Evolutionary conservation across 108 stramenopile species (phyloP).

Genomic region (Stephanodiscus triporus): DNA sequence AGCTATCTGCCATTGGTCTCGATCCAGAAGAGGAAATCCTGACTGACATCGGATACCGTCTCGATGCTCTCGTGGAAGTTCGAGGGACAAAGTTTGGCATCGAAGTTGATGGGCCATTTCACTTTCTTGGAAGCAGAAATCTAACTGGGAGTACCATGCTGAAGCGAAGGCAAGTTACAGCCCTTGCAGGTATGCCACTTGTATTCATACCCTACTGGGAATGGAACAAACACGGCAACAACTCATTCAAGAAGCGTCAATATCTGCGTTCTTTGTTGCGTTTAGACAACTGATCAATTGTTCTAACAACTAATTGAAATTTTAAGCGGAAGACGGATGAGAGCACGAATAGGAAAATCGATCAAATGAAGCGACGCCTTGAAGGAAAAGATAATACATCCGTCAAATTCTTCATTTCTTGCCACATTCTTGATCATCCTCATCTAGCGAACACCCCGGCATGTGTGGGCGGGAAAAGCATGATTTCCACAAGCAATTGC

Average conservation of each 20-base stretch:
- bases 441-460: conserved; percentile 86
- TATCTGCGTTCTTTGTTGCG: conserved; percentile 10
- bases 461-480: conserved; percentile 80
- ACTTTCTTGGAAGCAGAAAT: conserved; percentile 1
- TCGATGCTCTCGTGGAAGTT: background rate
- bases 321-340: conserved; percentile 68
- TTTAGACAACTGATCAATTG: background rate
- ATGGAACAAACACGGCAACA: background rate
- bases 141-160: conserved; percentile 1
- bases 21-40: conserved; percentile 1
- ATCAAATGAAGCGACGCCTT: conserved; percentile 43
- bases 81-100: background rate
- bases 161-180: background rate
- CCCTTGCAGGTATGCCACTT: background rate
- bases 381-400: conserved; percentile 37
- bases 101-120: conserved; percentile 4
- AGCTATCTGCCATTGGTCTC: background rate
- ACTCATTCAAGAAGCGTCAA: background rate
- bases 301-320: too few relatives aligned
- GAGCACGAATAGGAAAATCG: conserved; percentile 61
- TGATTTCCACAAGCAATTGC: conserved; percentile 96
- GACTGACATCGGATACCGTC: background rate
- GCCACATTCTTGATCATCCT: conserved; percentile 82
- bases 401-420: conserved; percentile 94
- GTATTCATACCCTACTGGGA: background rate